Base-by-base conservation (phyloP, 495 filamentous ascomycete species). In the Chaetomidium leptoderma region DNA sequence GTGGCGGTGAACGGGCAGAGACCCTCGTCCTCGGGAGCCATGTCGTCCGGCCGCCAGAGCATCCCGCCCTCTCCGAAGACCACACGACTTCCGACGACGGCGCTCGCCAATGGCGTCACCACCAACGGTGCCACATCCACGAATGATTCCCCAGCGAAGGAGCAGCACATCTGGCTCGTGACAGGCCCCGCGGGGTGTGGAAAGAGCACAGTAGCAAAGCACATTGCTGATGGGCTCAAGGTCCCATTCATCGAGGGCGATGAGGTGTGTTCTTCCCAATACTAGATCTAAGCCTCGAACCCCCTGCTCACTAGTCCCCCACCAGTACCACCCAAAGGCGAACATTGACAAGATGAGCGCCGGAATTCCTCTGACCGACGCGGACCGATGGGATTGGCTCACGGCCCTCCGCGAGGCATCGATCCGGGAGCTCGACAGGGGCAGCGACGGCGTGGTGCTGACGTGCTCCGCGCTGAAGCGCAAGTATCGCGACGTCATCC, bases 331-430 rank as follows among this genome's bases (percentile, higher is more conserved):
- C 70, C 81, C 91, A 2, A 64, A 78, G 51, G 72, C 85, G 53
- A 97, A 97, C 76, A 86, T 96, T 67, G 85, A 92, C 33, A 99
- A 99, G 73, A 99, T 99, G 95, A 76, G 82, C 68, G 77, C 82
- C 63, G 90, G 90, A 60, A 87, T 85, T 39, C 90, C 95, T 6
- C 79, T 99, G 48, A 97, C 91, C 48, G 95, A 99, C 70, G 85
- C 83, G 61, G 95, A 99, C 73, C 89, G 95, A 57, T 97, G 95
- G 95, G 92, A 96, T 76, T 99, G 95, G 95, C 85, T 99, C 45
- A 92, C 92, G 59, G 77, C 81, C 23, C 82, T 97, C 6, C 90
- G 95, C 64, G 83, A 95, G 63, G 85, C 90, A 56, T 88, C 91
- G 32, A 81, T 90, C 61, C 67, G 76, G 19, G 77, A 77, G 32